Conservation (phyloP, 2,329 filamentous ascomycete species). For the Fusarium scirpi region DNA sequence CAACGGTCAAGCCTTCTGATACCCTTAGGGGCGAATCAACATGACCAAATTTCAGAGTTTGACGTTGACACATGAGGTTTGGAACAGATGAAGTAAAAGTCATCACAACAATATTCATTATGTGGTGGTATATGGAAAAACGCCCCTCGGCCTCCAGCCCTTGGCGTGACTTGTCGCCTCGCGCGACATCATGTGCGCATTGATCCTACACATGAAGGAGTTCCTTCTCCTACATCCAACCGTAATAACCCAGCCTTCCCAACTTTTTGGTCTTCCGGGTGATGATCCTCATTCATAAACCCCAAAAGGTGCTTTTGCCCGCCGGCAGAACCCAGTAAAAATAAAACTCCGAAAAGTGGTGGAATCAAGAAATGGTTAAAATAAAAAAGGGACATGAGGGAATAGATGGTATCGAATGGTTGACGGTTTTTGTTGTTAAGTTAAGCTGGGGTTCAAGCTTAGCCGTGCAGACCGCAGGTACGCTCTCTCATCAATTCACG, state of each 20-base stretch:
- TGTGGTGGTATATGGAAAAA: slow-evolving; percentile 38
- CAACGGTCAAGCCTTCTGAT: too few relatives aligned
- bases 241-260: slow-evolving; percentile 20
- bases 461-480: slow-evolving; percentile 63
- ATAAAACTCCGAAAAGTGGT: slow-evolving; percentile 35
- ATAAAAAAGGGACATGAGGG: slow-evolving; percentile 22
- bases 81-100: neutral
- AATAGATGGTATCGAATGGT: slow-evolving; percentile 37
- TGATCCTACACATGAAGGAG: slow-evolving; percentile 15
- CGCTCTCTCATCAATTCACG: slow-evolving; percentile 75
- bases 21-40: neutral
- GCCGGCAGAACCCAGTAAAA: slow-evolving; percentile 22
- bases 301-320: slow-evolving; percentile 25
- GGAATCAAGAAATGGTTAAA: slow-evolving; percentile 21
- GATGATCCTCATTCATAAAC: slow-evolving; percentile 30
- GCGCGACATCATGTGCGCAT: slow-evolving; percentile 15
- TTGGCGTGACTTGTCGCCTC: slow-evolving; percentile 16
- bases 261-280: slow-evolving; percentile 30
- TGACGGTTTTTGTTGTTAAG: slow-evolving; percentile 3
- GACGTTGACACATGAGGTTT: neutral
- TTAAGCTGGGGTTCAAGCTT: slow-evolving; percentile 39
- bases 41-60: neutral
- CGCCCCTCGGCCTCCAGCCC: slow-evolving; percentile 8
- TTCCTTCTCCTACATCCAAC: slow-evolving; percentile 9
- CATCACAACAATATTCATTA: slow-evolving; percentile 36